Evolutionary conservation across 2,329 filamentous ascomycete genomes (phyloP).

Genomic region (Arthroderma sp.): DNA sequence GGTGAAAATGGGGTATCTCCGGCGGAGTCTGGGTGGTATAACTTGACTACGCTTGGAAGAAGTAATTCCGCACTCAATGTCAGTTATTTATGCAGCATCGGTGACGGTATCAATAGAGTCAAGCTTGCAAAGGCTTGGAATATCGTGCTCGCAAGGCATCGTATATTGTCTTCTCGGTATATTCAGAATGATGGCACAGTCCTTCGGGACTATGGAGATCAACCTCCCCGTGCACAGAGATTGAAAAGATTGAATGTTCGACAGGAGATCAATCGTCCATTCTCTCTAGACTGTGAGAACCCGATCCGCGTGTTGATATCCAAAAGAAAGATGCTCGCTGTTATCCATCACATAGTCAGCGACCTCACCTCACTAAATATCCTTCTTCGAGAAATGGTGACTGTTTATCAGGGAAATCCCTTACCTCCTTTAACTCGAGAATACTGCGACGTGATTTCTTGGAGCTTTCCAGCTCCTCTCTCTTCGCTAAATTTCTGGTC

Average conservation of each 20-base stretch:
- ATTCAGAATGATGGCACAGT: not conserved
- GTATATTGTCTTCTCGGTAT: slow-evolving; percentile 1
- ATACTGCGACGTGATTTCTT: slow-evolving; percentile 6
- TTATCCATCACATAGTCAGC: slow-evolving; percentile 22
- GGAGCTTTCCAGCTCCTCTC: not conserved
- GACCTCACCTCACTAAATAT: slow-evolving; percentile 20
- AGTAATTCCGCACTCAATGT: slow-evolving; percentile 1
- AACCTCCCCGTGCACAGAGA: not conserved
- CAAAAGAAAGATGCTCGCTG: slow-evolving; percentile 12
- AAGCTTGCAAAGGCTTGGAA: not conserved
- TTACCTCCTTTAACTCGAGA: slow-evolving; percentile 1
- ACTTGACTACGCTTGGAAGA: not conserved
- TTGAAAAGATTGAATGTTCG: not conserved
- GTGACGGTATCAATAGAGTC: not conserved
- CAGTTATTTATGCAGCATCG: not conserved
- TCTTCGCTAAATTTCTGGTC: not conserved
- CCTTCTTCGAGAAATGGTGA: slow-evolving; percentile 16
- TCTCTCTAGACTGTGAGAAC: slow-evolving; percentile 13
- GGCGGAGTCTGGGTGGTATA: not conserved
- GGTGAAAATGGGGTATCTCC: not conserved
- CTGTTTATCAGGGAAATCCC: slow-evolving; percentile 10
- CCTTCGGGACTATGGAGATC: not conserved
- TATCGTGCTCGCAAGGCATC: not conserved
- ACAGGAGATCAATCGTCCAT: slow-evolving; percentile 12
- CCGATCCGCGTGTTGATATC: slow-evolving; percentile 19